Conservation (phyloP, 352 stramenopile genomes). For the Globisporangium orthogonon region DNA sequence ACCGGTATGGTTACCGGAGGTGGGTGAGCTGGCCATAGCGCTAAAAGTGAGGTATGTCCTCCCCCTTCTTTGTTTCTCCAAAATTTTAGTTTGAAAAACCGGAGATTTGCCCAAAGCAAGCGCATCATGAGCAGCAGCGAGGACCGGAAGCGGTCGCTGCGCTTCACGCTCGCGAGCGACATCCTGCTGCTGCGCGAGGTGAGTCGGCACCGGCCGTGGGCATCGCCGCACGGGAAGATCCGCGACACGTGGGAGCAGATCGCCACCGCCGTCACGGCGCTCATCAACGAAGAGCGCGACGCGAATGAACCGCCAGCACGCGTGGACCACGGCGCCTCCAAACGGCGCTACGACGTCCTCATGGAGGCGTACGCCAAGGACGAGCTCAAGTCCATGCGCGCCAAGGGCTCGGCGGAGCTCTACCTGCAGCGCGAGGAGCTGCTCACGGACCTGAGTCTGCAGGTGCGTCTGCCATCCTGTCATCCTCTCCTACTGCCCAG, state of each 20-base stretch:
- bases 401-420: conserved; percentile 10
- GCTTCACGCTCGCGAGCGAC: conserved; percentile 12
- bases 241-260: conserved; percentile 15
- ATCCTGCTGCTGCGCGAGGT: conserved; percentile 13
- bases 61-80: no score
- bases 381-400: conserved; percentile 15
- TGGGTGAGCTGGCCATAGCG: no score
- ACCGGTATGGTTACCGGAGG: no score
- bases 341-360: conserved; percentile 12
- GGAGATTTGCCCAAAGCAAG: no score
- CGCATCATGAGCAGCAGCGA: background rate
- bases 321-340: conserved; percentile 12
- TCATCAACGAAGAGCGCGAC: conserved; percentile 10
- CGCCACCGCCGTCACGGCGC: conserved; percentile 3
- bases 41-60: no score
- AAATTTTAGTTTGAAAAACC: no score
- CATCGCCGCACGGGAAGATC: conserved; percentile 12
- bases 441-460: conserved; percentile 11
- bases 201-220: conserved; percentile 4
- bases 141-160: conserved; percentile 13
- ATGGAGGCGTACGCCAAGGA: conserved; percentile 14
- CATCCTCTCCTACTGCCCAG: no score
- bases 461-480: conserved; percentile 2
- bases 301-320: conserved; percentile 8
- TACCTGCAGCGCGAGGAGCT: conserved; percentile 12